Base-by-base conservation (phyloP, 2,329 filamentous ascomycete species). In the Aspergillus sclerotialis region DNA sequence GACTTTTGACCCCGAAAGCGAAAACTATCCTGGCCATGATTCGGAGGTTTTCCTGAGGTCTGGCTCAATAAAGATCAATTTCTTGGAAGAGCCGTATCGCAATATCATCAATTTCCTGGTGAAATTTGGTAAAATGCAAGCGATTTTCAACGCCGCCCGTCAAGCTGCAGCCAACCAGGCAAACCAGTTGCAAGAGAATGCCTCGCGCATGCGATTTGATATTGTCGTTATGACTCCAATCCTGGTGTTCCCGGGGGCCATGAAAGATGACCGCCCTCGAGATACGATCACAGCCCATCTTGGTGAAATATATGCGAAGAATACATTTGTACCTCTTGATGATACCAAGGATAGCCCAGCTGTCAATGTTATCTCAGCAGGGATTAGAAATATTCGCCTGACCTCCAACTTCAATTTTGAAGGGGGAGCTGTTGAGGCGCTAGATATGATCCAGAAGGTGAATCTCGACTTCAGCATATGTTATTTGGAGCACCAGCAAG, bases 121-220 rank as follows among this genome's bases (percentile, higher is more conserved):
- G 58, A 98, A 98, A 53, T 99, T 99, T 58, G 92, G 93, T 40
- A 94, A 94, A 64, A 99, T 99, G 92, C 92, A 98, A 62, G 90
- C 92, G 14, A 84, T 98, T 34, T 98, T 94, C 69, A 98, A 99
- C 55, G 90, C 92, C 27, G 92, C 93, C 9, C 79, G 93, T 21
- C 87, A 94, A 61, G 93, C 90, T 25, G 92, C 93, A 3, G 86
- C 92, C 25, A 90, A 85, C 42, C 89, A 95, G 59, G 93, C 92
- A 7, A 94, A 78, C 38, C 89, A 95, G 53, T 77, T 98, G 5
- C 92, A 96, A 53, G 83, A 96, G 53, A 89, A 80, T 53, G 84
- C 85, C 0, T 86, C 81, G 52, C 87, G 86, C 44, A 85, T 96
- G 68, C 89, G 93, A 56, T 95, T 95, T 37, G 92, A 98, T 52